These are phyloP conservation scores for Papiliotrema laurentii DNA, from an alignment of 1,284 basidiomycete species.

Conservation along the genomic window DNA sequence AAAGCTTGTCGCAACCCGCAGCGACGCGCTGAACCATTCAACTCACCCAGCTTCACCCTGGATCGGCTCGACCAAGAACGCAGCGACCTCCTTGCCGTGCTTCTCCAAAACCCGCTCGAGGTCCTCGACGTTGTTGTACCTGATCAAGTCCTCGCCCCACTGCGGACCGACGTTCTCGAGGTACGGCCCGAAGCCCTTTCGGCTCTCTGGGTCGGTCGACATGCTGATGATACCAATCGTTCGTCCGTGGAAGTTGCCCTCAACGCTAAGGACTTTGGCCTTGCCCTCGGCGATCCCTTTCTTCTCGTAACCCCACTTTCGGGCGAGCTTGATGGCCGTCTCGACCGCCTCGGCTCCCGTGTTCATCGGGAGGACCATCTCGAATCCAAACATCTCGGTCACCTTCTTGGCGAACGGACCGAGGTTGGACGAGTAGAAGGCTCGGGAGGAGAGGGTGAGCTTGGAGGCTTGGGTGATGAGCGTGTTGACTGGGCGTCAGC, in stretches of 20 bases:
- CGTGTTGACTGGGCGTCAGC: slow-evolving; percentile 58
- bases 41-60: slow-evolving; percentile 95
- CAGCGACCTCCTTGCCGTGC: slow-evolving; percentile 79
- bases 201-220: slow-evolving; percentile 91
- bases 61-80: slow-evolving; percentile 94
- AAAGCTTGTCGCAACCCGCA: neutral
- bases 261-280: slow-evolving; percentile 81
- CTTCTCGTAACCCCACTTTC: slow-evolving; percentile 86
- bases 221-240: slow-evolving; percentile 87
- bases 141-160: slow-evolving; percentile 57
- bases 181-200: slow-evolving; percentile 86
- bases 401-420: slow-evolving; percentile 83
- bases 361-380: slow-evolving; percentile 99
- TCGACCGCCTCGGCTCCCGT: slow-evolving; percentile 98
- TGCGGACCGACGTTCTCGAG: slow-evolving; percentile 75
- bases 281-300: slow-evolving; percentile 79
- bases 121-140: slow-evolving; percentile 78
- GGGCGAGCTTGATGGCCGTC: slow-evolving; percentile 69
- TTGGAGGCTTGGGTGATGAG: slow-evolving; percentile 81
- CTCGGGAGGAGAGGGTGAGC: slow-evolving; percentile 89
- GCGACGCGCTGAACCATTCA: neutral
- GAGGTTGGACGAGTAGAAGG: slow-evolving; percentile 92
- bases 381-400: slow-evolving; percentile 78
- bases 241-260: slow-evolving; percentile 93
- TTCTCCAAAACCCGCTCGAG: slow-evolving; percentile 74